phyloP scores from a whole-genome alignment of 2,329 filamentous ascomycete genomes.

The Ophiostoma montium region DNA sequence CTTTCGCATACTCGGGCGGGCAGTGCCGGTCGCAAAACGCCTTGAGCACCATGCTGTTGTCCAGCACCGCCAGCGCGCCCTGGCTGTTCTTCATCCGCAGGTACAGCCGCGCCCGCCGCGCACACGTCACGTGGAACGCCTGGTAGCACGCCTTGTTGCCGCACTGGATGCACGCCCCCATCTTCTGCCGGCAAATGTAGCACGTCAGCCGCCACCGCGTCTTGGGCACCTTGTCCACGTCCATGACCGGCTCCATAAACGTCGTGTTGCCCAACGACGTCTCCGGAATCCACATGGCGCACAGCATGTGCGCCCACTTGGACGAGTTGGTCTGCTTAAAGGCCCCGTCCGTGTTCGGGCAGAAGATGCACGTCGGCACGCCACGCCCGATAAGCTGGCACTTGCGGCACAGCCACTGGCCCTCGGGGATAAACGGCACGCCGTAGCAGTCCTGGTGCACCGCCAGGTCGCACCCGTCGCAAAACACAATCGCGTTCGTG shows the following conservation, averaged over 20 bases:
- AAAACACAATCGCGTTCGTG: constrained; percentile 97
- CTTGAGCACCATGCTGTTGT: constrained; percentile 72
- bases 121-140: constrained; percentile 95
- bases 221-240: constrained; percentile 93
- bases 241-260: constrained; percentile 96
- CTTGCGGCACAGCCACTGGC: constrained; percentile 94
- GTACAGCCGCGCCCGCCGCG: constrained; percentile 72
- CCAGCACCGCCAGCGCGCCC: constrained; percentile 60
- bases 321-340: constrained; percentile 97
- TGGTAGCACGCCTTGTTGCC: constrained; percentile 95
- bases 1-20: constrained; percentile 72
- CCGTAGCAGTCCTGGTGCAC: constrained; percentile 99
- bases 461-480: constrained; percentile 91
- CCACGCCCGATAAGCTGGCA: constrained; percentile 91
- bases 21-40: constrained; percentile 95
- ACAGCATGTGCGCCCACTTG: constrained; percentile 93
- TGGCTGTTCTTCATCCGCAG: constrained; percentile 94
- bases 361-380: constrained; percentile 93
- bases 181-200: constrained; percentile 93
- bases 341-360: constrained; percentile 89
- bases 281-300: constrained; percentile 97
- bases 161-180: constrained; percentile 98
- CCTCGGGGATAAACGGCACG: constrained; percentile 95
- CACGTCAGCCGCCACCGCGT: constrained; percentile 86
- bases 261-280: constrained; percentile 90